Conservation (phyloP, 1,284 basidiomycete genomes). For the Wolfiporia cocos region DNA sequence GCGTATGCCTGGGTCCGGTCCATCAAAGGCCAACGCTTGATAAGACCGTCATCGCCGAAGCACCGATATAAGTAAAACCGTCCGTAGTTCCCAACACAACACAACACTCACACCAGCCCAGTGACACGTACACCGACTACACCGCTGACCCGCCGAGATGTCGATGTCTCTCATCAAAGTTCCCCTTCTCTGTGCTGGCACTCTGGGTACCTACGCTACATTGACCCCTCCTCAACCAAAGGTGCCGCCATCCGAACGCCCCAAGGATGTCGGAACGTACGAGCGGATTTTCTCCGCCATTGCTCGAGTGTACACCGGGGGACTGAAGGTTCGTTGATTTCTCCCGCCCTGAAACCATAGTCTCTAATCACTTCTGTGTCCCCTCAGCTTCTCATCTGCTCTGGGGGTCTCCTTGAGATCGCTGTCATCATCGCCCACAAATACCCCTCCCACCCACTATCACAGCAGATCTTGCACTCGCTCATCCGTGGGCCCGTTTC, state of each 20-base stretch:
- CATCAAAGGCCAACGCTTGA: no score
- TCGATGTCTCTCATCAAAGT: conserved; percentile 5
- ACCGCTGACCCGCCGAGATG: no score
- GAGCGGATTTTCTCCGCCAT: conserved; percentile 1
- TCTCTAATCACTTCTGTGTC: background rate
- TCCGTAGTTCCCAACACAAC: no score
- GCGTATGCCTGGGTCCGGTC: no score
- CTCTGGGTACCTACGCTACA: background rate
- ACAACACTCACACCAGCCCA: no score
- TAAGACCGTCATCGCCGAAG: no score
- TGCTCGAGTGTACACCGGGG: background rate
- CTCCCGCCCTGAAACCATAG: background rate
- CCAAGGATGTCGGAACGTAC: background rate
- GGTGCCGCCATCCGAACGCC: background rate
- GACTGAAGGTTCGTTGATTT: conserved; percentile 1
- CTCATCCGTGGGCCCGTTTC: background rate
- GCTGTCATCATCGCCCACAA: conserved; percentile 1
- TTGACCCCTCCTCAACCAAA: conserved; percentile 4
- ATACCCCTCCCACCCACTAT: background rate
- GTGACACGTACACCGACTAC: no score
- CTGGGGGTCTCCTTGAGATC: background rate
- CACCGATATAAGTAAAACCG: no score
- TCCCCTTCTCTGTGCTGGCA: conserved; percentile 1
- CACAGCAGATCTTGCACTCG: background rate
- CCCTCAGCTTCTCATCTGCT: background rate